Base-by-base conservation (phyloP, 495 filamentous ascomycete genomes). In the Aspergillus sclerotiicarbonarius region DNA sequence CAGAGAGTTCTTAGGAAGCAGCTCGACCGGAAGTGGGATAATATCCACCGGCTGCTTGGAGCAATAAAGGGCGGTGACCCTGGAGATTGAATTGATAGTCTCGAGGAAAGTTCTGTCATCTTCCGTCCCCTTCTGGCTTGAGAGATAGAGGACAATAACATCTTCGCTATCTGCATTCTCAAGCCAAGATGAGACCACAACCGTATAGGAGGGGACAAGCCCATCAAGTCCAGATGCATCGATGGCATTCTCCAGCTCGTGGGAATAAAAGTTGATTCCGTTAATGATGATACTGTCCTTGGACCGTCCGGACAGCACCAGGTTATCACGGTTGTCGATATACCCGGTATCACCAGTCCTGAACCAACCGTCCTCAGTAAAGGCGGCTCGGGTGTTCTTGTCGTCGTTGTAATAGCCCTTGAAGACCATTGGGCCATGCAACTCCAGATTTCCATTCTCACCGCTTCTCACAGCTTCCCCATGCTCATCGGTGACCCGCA, bases 1-100 rank as follows among this genome's bases (percentile, higher is more conserved):
- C 6, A 81, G 62, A 13, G 47, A 29, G 25, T 29, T 31, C 29
- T 50, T 50, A 6, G 47, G 47, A 0, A 50, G 47, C 12, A 50
- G 47, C 25, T 50, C 25, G 12, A 16, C 12, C 25, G 47, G 25
- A 9, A 50, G 47, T 15, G 25, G 13, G 47, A 31, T 15, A 25
- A 50, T 31, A 29, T 50, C 47, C 12, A 41, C 37, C 12, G 37
- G 37, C 37, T 41, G 37, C 37, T 41, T 41, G 37, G 37, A 41
- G 37, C 37, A 41, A n/a, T 41, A 41, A 6, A 41, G 37, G 10
- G 37, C 37, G 37, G 37, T 41, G 37, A 41, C n/a, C 12, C 37
- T 12, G 10, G 37, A 41, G 37, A 41, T 41, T 2, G 37, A 41
- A n/a, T 12, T 41, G 37, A 41, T 13, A 12, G 37, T 41, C n/a